phyloP scores from a whole-genome alignment of 192 early-diverging fungal genomes.

The Kappamyces sp. region DNA sequence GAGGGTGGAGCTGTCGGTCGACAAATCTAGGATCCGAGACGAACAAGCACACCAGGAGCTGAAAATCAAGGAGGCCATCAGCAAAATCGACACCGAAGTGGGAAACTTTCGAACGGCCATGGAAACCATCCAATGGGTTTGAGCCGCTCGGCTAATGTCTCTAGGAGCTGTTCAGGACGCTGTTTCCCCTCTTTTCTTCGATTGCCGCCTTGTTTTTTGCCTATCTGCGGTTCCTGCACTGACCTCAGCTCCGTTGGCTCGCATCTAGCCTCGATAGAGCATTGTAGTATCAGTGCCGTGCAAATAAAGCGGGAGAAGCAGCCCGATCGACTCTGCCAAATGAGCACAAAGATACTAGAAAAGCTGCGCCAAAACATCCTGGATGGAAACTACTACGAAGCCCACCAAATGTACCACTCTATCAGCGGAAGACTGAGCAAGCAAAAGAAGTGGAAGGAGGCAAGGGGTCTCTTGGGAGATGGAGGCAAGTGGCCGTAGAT shows the following conservation, averaged over 20 bases:
- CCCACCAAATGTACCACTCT: slow-evolving; percentile 95
- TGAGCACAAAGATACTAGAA: slow-evolving; percentile 25
- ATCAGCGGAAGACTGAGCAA: slow-evolving; percentile 77
- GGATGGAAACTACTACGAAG: slow-evolving; percentile 91
- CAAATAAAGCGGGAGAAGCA: no score
- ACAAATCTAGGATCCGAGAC: slow-evolving; percentile 84
- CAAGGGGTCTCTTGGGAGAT: slow-evolving; percentile 71
- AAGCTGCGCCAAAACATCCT: slow-evolving; percentile 33
- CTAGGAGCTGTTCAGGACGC: slow-evolving; percentile 38
- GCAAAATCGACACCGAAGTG: slow-evolving; percentile 85
- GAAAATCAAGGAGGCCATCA: slow-evolving; percentile 78
- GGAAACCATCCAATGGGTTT: slow-evolving; percentile 74
- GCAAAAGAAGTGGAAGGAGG: slow-evolving; percentile 70
- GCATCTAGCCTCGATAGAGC: background rate
- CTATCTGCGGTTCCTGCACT: slow-evolving; percentile 28
- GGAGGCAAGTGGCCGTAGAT: slow-evolving; percentile 46
- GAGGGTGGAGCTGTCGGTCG: slow-evolving; percentile 77
- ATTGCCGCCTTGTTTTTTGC: slow-evolving; percentile 37
- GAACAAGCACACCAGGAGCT: slow-evolving; percentile 75
- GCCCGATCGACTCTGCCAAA: slow-evolving; percentile 5
- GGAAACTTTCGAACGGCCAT: slow-evolving; percentile 71
- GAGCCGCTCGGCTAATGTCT: no score
- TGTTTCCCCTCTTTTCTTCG: slow-evolving; percentile 44
- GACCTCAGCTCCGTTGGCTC: slow-evolving; percentile 1
- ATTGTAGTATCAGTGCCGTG: no score